Base-by-base conservation (phyloP, 2,329 filamentous ascomycete species). In the Geosmithia putterillii region DNA sequence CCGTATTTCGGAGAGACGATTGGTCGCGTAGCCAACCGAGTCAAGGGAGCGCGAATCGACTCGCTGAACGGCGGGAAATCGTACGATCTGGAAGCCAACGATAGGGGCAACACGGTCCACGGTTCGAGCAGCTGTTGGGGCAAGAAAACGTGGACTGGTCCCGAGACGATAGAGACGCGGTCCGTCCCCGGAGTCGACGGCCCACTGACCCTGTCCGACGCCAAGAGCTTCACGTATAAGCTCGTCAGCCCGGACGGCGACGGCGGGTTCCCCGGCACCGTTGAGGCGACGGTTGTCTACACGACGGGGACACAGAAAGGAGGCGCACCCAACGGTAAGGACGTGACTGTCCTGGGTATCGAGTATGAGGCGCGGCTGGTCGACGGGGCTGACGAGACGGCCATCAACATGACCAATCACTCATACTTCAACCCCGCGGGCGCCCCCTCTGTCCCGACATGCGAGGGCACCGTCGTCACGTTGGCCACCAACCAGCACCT, bases 1-100 rank as follows among this genome's bases (percentile, higher is more conserved):
- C 80, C 86, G 2, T 89, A 80, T 69, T 96, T 95, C 58, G 90
- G 92, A 50, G 89, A 90, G 60, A 96, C 87, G 38, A 95, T 96
- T 59, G 92, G 92, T 44, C 85, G 79, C 43, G 69, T 81, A 18
- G 78, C 88, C 47, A 96, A 96, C 67, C 82, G 90, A 45, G 79
- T 95, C 58, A 75, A 77, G 45, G 69, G 73, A 55, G 87, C 81
- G 21, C 71, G 76, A 51, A 79, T 95, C 58, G 65, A 80, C 50
- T 71, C 70, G 42, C 64, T 95, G 52, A 95, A 95, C 61, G 69
- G 70, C 48, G 69, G 70, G 48, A 74, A 76, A 54, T 67, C 73
- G 3, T 92, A 94, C 62, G 54, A 70, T 15, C 71, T 96, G 38
- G 71, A 75, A 7, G 74, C 75, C 46, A 95, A 95, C 65, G 78